Percentiles rank a stretch among this genome's conserved stretches.
Evolutionary conservation across 164 flowering plant genomes (phyloP).

Genomic region (Brasenia schreberi): DNA sequence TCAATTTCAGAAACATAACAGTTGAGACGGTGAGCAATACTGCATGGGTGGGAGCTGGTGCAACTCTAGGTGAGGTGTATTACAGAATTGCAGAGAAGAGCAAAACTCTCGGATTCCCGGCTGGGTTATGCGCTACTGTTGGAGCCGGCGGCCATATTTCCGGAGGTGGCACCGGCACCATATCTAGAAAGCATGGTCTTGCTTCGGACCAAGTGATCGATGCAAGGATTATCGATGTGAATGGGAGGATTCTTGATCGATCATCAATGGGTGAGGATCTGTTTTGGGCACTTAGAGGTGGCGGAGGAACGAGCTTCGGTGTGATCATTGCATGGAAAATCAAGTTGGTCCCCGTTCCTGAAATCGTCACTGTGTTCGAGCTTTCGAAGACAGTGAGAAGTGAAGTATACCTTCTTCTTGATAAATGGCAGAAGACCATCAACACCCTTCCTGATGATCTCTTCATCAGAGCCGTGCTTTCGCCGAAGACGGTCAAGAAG

Average conservation of each 20-base stretch:
- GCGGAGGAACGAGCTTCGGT: constrained; percentile 15
- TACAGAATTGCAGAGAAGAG: constrained; percentile 10
- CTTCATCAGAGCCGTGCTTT: constrained; percentile 11
- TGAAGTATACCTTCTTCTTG: constrained; percentile 8
- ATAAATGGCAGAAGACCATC: constrained; percentile 15
- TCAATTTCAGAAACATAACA: constrained; percentile 13
- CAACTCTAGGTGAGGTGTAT: constrained; percentile 21
- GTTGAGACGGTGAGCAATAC: constrained; percentile 12
- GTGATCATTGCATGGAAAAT: constrained; percentile 18
- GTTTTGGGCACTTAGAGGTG: constrained; percentile 21
- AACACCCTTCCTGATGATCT: constrained; percentile 7
- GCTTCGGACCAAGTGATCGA: constrained; percentile 22
- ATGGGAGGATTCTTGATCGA: constrained; percentile 10
- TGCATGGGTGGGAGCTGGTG: constrained; percentile 23
- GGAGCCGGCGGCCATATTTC: constrained; percentile 7
- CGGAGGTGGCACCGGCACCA: constrained; percentile 23
- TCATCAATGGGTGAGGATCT: constrained; percentile 18
- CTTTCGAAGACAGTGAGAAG: constrained; percentile 7
- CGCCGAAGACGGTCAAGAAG: constrained; percentile 3
- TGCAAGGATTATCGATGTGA: constrained; percentile 11
- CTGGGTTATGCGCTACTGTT: constrained; percentile 17
- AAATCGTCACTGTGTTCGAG: constrained; percentile 7
- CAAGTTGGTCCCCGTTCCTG: constrained; percentile 7
- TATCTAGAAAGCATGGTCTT: constrained; percentile 20
- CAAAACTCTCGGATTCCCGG: constrained; percentile 13